Percentiles rank a stretch among this genome's conserved stretches.
These are phyloP conservation scores for Cruciata laevipes DNA, from an alignment of 257 asterid genomes.

Conservation along the genomic window DNA sequence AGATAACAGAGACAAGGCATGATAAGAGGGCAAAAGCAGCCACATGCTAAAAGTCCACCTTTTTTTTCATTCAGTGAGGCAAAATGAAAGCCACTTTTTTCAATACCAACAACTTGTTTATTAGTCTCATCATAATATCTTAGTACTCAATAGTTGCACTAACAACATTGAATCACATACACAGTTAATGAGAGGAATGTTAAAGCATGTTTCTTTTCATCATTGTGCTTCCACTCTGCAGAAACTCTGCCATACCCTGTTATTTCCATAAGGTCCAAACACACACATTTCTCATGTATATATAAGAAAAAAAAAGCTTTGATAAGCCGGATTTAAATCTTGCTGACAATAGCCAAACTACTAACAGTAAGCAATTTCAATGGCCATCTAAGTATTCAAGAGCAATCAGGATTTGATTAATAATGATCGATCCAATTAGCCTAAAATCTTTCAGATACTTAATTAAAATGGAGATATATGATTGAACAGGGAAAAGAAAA, in stretches of 20 bases:
- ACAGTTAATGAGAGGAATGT: slow-evolving; percentile 5
- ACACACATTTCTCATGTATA: neutral
- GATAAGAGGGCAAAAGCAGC: slow-evolving; percentile 33
- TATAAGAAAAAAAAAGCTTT: neutral
- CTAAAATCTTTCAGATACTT: too few species aligned
- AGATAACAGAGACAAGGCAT: slow-evolving; percentile 14
- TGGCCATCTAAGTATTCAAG: neutral
- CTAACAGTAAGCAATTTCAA: too few species aligned
- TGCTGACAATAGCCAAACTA: neutral
- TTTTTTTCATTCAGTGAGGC: slow-evolving; percentile 7
- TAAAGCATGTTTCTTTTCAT: slow-evolving; percentile 5
- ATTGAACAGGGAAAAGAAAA: neutral
- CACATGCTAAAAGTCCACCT: slow-evolving; percentile 28
- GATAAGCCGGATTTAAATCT: neutral
- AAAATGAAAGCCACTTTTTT: slow-evolving; percentile 25
- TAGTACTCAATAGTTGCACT: neutral
- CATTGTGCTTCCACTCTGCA: slow-evolving; percentile 9
- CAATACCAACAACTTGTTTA: slow-evolving; percentile 8
- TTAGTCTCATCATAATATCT: neutral
- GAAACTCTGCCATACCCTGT: slow-evolving; percentile 5
- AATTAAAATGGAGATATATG: neutral
- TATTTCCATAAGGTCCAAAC: neutral
- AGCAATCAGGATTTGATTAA: slow-evolving; percentile 5
- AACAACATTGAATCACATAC: neutral
- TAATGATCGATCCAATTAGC: neutral